Evolutionary conservation across 2,329 filamentous ascomycete genomes (phyloP), one percentile per base, ranked within the genome.

Genomic region (Botrytis porri): DNA sequence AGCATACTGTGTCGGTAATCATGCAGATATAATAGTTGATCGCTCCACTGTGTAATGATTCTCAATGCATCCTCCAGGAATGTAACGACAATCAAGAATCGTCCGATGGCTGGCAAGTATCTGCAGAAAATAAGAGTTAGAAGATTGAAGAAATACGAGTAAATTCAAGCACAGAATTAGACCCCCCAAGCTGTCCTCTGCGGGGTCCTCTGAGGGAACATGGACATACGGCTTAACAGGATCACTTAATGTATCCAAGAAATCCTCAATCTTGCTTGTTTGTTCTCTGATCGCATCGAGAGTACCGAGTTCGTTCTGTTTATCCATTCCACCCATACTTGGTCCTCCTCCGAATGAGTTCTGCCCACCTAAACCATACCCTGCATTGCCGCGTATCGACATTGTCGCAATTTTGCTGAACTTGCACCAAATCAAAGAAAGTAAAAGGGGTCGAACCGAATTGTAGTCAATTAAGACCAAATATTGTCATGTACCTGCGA

Each of bases 191-290:
- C 45, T 65, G 70, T 67, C 62, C 67, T 73, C 63, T 59, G 41
- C 39, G 75, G 73, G 73, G 74, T 75, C 69, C 41, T 54, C 29
- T 32, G 43, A 63, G 65, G 60, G 59, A 51, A 60, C 45, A 66
- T 43, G 70, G 73, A 90, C 93, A 82, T 88, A 99, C 92, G 96
- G 96, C 88, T 97, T 98, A 78, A 98, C 84, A 66, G 96, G 96
- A 81, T 97, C 95, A 80, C 94, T 92, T 80, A 94, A 78, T 41
- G 89, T 93, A 83, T 98, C 96, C 81, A 99, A 84, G 82, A 93
- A 85, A 82, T 99, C 96, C 85, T 99, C 96, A 77, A 99, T 95
- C 88, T 98, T 98, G 91, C 93, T 97, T 69, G 96, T 99, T 84
- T 98, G 95, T 83, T 94, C 90, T 76, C 96, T 89, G 81, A 99